phyloP scores from a whole-genome alignment of 371 early-diverging fungal genomes.

The Phascolomyces articulosus region DNA sequence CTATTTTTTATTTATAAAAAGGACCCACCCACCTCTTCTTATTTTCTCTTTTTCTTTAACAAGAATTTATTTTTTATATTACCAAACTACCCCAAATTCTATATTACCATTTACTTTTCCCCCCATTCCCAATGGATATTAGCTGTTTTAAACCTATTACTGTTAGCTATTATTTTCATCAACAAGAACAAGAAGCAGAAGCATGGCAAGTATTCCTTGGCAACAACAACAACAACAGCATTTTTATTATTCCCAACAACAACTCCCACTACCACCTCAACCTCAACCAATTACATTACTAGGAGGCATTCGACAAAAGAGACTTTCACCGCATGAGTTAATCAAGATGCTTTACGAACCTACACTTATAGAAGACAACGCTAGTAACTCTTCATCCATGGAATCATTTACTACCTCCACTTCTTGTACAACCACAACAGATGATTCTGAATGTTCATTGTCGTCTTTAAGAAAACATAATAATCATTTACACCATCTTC shows the following conservation, averaged over 20 bases:
- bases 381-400: slow-evolving; percentile 10
- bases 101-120: no score
- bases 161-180: slow-evolving; percentile 6
- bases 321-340: slow-evolving; percentile 2
- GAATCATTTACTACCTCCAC: neutral
- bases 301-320: neutral
- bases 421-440: neutral
- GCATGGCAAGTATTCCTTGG: slow-evolving; percentile 14
- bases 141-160: slow-evolving; percentile 1
- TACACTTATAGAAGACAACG: neutral
- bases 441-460: neutral
- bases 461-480: slow-evolving; percentile 11
- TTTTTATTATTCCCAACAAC: neutral
- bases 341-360: slow-evolving; percentile 8
- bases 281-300: neutral
- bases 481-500: no score
- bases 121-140: slow-evolving; percentile 10
- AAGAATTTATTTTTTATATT: neutral
- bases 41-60: neutral
- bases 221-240: slow-evolving; percentile 1
- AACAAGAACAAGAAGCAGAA: slow-evolving; percentile 1
- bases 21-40: neutral
- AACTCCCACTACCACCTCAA: neutral
- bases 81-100: neutral
- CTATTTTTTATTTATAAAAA: neutral